Evolutionary conservation across 306 rosid genomes (phyloP), one percentile per base, ranked within the genome.

Genomic region (Acmispon strigosus): DNA sequence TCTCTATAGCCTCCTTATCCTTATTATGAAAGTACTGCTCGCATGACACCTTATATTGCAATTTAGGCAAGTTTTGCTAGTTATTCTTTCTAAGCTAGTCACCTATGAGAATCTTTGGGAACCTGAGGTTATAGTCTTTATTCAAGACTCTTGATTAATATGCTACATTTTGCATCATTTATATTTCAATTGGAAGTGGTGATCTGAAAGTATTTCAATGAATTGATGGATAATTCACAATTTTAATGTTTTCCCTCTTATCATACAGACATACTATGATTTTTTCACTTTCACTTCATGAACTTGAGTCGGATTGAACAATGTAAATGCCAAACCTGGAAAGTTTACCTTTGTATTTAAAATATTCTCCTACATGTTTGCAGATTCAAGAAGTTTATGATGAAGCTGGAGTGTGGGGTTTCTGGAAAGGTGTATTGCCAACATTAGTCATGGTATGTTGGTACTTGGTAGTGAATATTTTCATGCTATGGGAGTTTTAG

Each of bases 361-460:
- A 34, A 55, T 60, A 43, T 13, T 66, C 12, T 15, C 6, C n/a
- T 62, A 20, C 15, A 43, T 42, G 41, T 66, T 72, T 72, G 37
- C 92, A 94, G 98, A 72, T 94, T 73, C 89, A 84, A 53, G 98
- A 94, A 84, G 84, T 94, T 70, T 94, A 75, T 8, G 86, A 60
- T 42, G 98, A 90, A 79, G 89, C 91, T 77, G 96, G 98, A 80
- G 51, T 89, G 74, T 42, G 57, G 51, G 89, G 98, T 82, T 90
- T 94, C 86, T 94, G 97, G 98, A 94, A 86, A 75, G 98, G 98
- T 62, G 90, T 94, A 67, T 76, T 84, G 73, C 98, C 98, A 29
- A 83, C 97, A 27, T 71, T 89, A 82, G 82, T 90, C 86, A 94
- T 94, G 98, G 98, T 94, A 89, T 18, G 96, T 78, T 59, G 62